Evolutionary conservation across 2,329 filamentous ascomycete species (phyloP), one percentile per base, ranked within the genome.

Genomic region (Helminthosporium solani): DNA sequence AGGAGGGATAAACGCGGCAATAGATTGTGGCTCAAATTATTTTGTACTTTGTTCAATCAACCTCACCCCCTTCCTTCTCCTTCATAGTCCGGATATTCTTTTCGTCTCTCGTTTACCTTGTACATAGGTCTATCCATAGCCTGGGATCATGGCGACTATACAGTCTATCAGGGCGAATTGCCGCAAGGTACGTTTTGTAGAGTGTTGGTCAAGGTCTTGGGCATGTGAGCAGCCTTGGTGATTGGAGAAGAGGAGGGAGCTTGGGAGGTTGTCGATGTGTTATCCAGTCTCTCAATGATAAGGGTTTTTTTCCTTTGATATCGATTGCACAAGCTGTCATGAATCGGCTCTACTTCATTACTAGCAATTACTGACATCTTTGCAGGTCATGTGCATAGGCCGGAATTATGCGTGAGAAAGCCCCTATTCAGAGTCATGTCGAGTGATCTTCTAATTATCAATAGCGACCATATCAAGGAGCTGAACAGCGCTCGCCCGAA

Each of bases 401-500:
- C 83, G 94, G 62, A 95, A 99, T 78, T 99, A 96, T 79, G 92
- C 91, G 88, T 94, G 73, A 69, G 86, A 11, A 12, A 20, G 23
- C 23, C 33, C 38, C 12, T 14, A 23, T 27, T 28, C 19, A 2
- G 14, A 25, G 2, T n/a, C 6, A 7, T 15, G 25, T 30, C 9
- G 33, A n/a, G 5, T 3, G 5, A 16, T 18, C 27, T 27, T 27
- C 7, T 33, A 12, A 16, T 7, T 25, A 14, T 20, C 23, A 7
- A 11, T 63, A 94, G 89, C 63, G 94, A 96, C 72, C 94, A 99
- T 74, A 87, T 97, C 67, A 83, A 86, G 54, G 94, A 99, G 77
- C 82, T 99, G 58, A 90, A 90, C 73, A 96, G 86, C 72, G 78
- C 80, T 50, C 84, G 84, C 56, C 94, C 94, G 40, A 95, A 94